Percentiles rank a stretch among this genome's conserved stretches.
Conservation (phyloP, 225 moss, liverwort and hornwort genomes). For the Marchantia polymorpha region DNA sequence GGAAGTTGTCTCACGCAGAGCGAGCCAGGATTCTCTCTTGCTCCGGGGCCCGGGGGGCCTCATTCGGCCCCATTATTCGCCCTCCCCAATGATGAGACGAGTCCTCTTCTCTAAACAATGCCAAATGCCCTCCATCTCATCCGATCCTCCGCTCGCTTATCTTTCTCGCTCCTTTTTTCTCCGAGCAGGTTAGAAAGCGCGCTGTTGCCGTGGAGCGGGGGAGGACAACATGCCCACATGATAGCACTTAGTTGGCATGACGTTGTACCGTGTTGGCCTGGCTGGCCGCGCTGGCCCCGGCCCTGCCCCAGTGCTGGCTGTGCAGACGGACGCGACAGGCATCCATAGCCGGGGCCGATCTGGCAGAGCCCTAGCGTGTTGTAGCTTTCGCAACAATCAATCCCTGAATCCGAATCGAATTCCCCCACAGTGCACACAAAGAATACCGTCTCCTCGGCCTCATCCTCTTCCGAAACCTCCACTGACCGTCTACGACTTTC, state of each 20-base stretch:
- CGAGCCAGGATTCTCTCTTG: too few species aligned
- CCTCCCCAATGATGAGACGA: not conserved
- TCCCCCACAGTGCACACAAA: not conserved
- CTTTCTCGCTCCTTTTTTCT: not conserved
- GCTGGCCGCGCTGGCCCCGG: not conserved
- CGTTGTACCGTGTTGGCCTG: conserved; percentile 1
- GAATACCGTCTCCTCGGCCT: not conserved
- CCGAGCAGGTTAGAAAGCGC: not conserved
- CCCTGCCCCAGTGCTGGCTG: not conserved
- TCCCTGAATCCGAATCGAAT: not conserved
- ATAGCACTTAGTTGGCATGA: not conserved
- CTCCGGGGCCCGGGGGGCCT: too few species aligned
- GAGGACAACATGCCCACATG: conserved; percentile 8
- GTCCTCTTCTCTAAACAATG: not conserved
- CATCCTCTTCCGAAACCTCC: not conserved
- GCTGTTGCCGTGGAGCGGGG: not conserved
- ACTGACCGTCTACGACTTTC: not conserved
- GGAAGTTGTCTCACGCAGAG: too few species aligned
- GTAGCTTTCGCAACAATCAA: conserved; percentile 4
- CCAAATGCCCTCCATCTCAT: conserved; percentile 1
- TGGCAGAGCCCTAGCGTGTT: not conserved
- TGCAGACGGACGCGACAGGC: not conserved
- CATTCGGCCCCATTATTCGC: not conserved
- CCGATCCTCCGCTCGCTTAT: not conserved
- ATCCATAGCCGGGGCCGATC: not conserved